Conservation (phyloP, 2,329 filamentous ascomycete species). For the Fusarium tuaranense region DNA sequence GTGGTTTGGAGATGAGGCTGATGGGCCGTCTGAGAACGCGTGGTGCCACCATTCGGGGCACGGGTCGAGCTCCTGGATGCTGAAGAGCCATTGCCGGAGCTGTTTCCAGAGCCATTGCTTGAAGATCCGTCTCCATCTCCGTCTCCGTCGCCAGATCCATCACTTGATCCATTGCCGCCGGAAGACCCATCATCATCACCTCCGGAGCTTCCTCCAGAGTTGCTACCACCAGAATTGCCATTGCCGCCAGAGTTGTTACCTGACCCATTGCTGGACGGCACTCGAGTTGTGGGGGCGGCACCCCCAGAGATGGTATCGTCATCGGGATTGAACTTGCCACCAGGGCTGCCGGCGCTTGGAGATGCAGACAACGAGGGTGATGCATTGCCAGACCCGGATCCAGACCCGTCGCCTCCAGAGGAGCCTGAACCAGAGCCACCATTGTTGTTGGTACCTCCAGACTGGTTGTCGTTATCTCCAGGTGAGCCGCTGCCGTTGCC, state of each 20-base stretch:
- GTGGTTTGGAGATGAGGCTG: neutral
- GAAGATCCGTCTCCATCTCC: neutral
- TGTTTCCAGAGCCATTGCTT: neutral
- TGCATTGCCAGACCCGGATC: neutral
- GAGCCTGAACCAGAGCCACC: neutral
- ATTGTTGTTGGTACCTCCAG: neutral
- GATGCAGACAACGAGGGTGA: neutral
- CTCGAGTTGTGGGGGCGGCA: neutral
- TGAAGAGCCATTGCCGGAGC: neutral
- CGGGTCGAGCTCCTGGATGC: neutral
- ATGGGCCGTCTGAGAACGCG: neutral
- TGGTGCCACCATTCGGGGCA: neutral
- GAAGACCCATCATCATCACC: neutral
- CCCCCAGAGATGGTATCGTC: neutral
- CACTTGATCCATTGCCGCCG: neutral
- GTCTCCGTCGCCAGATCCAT: neutral
- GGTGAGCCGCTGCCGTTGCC: neutral
- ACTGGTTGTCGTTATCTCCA: neutral
- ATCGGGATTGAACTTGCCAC: neutral
- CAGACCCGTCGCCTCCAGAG: neutral
- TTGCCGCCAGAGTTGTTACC: neutral
- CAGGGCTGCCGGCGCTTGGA: neutral
- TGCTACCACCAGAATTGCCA: neutral
- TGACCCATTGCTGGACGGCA: neutral
- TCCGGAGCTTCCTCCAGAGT: neutral